Base-by-base conservation (phyloP, 768 basidiomycete species). In the Infundibulicybe gibba region DNA sequence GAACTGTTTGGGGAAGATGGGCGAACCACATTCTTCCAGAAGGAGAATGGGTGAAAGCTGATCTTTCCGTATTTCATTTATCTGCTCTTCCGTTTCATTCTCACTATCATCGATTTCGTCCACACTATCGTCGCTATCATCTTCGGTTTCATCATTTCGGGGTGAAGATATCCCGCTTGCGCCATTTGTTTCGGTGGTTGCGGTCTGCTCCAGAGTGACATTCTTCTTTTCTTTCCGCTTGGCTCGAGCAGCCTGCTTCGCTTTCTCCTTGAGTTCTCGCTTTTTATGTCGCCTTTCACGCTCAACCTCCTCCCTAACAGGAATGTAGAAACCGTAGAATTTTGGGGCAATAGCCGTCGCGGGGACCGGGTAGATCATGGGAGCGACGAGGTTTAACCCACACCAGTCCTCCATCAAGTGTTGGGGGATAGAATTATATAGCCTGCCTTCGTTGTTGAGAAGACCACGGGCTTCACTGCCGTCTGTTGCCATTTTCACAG, bases 311-410 rank as follows among this genome's bases (percentile, higher is more conserved):
- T 45, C 37, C 21, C 8, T 25, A 20, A 61, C 53, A 1, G 67
- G 68, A 0, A 41, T 44, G 44, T 77, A 80, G 52, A 70, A 77
- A 5, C 79, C 75, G 39, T 69, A 79, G 57, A 72, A 77, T 54
- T 77, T 76, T 0, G 78, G 78, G 1, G 72, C 71, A 38, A 76
- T 45, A 2, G 76, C 69, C 11, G 59, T 48, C 5, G 69, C 63
- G 11, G 69, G 70, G 0, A 73, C 69, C 3, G 68, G 57, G 43
- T 58, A 40, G 39, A 48, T 47, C 20, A 48, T 34, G 5, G 64
- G 63, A 25, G 60, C 45, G 3, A 68, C 54, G 35, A 67, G 47
- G 45, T 67, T 61, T 45, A 54, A 64, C 8, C 71, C 70, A 49
- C 52, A 60, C 57, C 56, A 69, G 31, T 68, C 62, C 45, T 71